Conservation (phyloP, 768 basidiomycete genomes). For the Amanita thiersii region DNA sequence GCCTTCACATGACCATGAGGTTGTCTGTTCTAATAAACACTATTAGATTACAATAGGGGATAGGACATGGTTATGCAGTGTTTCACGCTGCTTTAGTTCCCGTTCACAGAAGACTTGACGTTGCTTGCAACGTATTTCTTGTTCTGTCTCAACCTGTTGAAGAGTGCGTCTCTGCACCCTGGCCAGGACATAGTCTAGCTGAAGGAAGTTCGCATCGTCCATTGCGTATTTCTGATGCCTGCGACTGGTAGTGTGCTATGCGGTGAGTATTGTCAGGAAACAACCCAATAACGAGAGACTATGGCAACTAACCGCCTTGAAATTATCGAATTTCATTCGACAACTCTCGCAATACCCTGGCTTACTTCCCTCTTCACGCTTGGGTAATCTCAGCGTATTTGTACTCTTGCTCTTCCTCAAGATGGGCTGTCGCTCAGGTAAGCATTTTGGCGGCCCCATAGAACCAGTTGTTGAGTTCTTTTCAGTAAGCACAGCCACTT, state of each 20-base stretch:
- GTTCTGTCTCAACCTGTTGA: conserved; percentile 21
- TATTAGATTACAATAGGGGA: too few species aligned
- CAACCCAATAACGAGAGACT: too few species aligned
- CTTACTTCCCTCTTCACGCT: conserved; percentile 80
- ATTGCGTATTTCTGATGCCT: conserved; percentile 80
- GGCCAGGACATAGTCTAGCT: conserved; percentile 68
- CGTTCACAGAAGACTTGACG: neutral
- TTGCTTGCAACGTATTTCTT: conserved; percentile 15
- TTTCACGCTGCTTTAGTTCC: neutral
- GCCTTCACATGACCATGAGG: too few species aligned
- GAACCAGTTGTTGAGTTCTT: conserved; percentile 22
- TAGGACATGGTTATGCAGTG: neutral
- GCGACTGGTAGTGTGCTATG: conserved; percentile 70
- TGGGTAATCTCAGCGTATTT: conserved; percentile 65
- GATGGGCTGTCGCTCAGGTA: conserved; percentile 43
- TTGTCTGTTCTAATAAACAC: too few species aligned
- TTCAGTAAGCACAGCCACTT: conserved; percentile 22
- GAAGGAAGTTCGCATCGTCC: conserved; percentile 68
- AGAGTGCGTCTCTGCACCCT: conserved; percentile 44
- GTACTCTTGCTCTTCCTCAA: conserved; percentile 77
- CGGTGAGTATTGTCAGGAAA: too few species aligned
- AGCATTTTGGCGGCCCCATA: conserved; percentile 64
- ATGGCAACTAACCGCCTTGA: conserved; percentile 53
- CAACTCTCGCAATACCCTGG: conserved; percentile 99
- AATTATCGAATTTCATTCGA: conserved; percentile 82